These are phyloP conservation scores for Mycosarcoma maydis DNA, from an alignment of 1,284 basidiomycete genomes.

Conservation along the genomic window DNA sequence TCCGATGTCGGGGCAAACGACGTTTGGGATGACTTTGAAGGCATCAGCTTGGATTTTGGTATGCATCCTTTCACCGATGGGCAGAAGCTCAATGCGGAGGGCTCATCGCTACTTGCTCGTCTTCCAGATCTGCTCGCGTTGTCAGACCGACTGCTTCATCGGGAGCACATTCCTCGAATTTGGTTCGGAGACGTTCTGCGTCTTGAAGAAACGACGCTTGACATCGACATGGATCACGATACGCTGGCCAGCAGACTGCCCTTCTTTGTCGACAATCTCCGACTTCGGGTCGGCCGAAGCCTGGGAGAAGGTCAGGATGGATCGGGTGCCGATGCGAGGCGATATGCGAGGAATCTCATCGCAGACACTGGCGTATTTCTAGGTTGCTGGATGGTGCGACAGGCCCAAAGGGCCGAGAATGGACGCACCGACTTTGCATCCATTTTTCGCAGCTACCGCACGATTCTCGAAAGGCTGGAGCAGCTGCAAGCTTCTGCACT, in stretches of 20 bases:
- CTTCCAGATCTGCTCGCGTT: slow-evolving; percentile 21
- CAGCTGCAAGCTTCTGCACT: slow-evolving; percentile 31
- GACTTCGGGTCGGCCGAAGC: slow-evolving; percentile 16
- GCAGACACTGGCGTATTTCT: slow-evolving; percentile 27
- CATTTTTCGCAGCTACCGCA: slow-evolving; percentile 28
- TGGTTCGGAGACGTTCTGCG: slow-evolving; percentile 28
- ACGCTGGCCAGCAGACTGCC: slow-evolving; percentile 14
- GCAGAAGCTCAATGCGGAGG: background rate
- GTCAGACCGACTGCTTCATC: slow-evolving; percentile 24
- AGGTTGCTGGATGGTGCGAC: slow-evolving; percentile 26
- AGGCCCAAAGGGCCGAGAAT: background rate
- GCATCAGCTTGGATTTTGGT: slow-evolving; percentile 59
- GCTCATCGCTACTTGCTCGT: slow-evolving; percentile 11
- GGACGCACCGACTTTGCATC: background rate
- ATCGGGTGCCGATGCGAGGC: background rate
- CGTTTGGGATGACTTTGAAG: slow-evolving; percentile 45
- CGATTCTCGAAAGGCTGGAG: slow-evolving; percentile 22
- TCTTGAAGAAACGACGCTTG: slow-evolving; percentile 28
- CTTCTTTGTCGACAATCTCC: slow-evolving; percentile 23
- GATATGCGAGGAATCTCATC: slow-evolving; percentile 11
- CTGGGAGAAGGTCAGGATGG: background rate
- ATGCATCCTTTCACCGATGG: slow-evolving; percentile 39
- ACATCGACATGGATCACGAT: slow-evolving; percentile 28
- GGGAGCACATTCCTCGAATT: slow-evolving; percentile 16
- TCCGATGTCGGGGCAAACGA: background rate